phyloP scores from a whole-genome alignment of 768 basidiomycete species.

The Podaxis sp. region DNA sequence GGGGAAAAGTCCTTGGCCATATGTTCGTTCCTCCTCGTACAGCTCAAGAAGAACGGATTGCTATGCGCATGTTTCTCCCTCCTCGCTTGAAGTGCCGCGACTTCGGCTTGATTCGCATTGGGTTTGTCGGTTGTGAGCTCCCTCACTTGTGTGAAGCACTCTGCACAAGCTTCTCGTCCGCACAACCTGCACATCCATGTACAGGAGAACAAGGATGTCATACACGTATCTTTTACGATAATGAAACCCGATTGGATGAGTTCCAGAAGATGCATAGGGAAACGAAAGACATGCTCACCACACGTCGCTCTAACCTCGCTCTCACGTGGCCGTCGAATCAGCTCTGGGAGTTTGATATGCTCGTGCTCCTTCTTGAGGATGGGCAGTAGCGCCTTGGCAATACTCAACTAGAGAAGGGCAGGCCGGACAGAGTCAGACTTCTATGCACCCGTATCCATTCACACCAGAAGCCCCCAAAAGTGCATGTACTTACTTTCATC shows the following conservation, averaged over 20 bases:
- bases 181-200: conserved; percentile 92
- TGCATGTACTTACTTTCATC: conserved; percentile 51
- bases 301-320: conserved; percentile 84
- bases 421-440: conserved; percentile 8
- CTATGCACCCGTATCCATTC: background rate
- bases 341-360: conserved; percentile 53
- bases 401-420: conserved; percentile 46
- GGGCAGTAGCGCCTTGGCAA: conserved; percentile 67
- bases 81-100: conserved; percentile 45
- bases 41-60: conserved; percentile 74
- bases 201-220: conserved; percentile 88
- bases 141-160: conserved; percentile 72
- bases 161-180: conserved; percentile 85
- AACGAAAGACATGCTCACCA: conserved; percentile 46
- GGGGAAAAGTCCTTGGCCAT: conserved; percentile 67
- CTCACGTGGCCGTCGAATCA: conserved; percentile 74
- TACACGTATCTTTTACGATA: conserved; percentile 71
- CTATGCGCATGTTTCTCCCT: conserved; percentile 61
- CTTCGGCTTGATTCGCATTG: conserved; percentile 45
- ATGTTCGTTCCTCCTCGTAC: conserved; percentile 73
- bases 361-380: conserved; percentile 61
- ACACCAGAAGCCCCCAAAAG: background rate
- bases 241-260: background rate
- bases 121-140: conserved; percentile 57
- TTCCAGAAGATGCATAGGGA: background rate